These are phyloP conservation scores for Pseudonitzschia delicatissima DNA, from an alignment of 108 stramenopile species.

Conservation along the genomic window DNA sequence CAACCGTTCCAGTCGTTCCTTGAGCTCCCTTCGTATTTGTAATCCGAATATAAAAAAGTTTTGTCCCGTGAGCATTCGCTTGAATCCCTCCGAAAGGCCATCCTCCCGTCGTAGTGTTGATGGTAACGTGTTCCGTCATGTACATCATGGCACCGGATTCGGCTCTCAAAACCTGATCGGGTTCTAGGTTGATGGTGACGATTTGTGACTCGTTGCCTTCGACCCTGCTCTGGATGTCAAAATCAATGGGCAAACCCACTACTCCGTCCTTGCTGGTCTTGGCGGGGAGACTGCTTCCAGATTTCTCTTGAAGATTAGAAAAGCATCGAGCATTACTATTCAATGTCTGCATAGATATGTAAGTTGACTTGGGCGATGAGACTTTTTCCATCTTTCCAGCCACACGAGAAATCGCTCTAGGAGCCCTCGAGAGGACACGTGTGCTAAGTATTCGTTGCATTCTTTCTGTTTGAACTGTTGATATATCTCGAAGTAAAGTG, in stretches of 20 bases:
- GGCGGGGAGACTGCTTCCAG: conserved; percentile 18
- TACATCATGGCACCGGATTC: conserved; percentile 90
- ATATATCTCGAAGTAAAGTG: no score
- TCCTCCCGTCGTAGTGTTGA: conserved; percentile 88
- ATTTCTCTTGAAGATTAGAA: no score
- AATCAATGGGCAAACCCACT: conserved; percentile 80
- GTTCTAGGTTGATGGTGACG: conserved; percentile 62
- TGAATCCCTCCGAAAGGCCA: conserved; percentile 60
- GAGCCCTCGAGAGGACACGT: no score
- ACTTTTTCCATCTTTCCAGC: no score
- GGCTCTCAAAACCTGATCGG: conserved; percentile 80
- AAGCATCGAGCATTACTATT: no score
- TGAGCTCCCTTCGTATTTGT: conserved; percentile 50
- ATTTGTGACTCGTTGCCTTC: conserved; percentile 88
- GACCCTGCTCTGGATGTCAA: conserved; percentile 70
- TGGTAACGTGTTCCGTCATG: conserved; percentile 86
- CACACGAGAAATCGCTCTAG: no score
- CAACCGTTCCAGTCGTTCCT: conserved; percentile 64
- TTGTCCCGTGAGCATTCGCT: conserved; percentile 87
- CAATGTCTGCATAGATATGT: no score
- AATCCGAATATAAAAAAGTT: conserved; percentile 90
- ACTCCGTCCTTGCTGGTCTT: conserved; percentile 71
- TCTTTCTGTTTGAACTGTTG: no score
- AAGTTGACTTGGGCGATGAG: no score
- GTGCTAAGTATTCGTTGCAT: no score